phyloP scores from a whole-genome alignment of 805 yeast species.

The Kodamaea nitidulidarum region DNA sequence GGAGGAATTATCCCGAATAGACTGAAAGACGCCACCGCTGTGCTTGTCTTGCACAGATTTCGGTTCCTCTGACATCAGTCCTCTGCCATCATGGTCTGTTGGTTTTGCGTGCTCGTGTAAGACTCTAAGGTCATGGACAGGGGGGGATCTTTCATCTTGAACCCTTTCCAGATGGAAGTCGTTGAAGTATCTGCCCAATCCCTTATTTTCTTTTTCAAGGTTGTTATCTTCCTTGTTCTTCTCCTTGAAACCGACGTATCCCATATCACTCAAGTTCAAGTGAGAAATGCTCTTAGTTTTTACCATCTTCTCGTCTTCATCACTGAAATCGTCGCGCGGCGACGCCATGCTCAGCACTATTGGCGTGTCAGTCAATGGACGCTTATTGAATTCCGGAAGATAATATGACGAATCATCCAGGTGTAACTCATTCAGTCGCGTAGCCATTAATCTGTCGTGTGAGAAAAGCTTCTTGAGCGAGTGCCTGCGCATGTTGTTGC shows the following conservation, averaged over 20 bases:
- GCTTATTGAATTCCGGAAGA: constrained; percentile 59
- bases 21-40: background rate
- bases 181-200: background rate
- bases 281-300: constrained; percentile 39
- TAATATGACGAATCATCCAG: constrained; percentile 13
- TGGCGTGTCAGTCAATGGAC: constrained; percentile 77
- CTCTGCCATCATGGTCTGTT: no score
- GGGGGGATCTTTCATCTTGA: background rate
- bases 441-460: constrained; percentile 9
- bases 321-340: constrained; percentile 34
- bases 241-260: background rate
- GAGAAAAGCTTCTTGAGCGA: constrained; percentile 12
- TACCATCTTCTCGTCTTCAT: constrained; percentile 27
- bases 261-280: constrained; percentile 31
- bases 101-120: background rate
- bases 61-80: no score
- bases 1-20: background rate
- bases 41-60: no score
- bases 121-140: background rate
- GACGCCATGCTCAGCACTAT: constrained; percentile 54
- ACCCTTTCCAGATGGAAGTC: background rate
- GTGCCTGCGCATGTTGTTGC: constrained; percentile 14
- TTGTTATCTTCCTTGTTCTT: background rate
- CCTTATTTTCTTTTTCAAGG: background rate
- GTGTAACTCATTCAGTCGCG: constrained; percentile 13